These are phyloP conservation scores for Rhizopogon vesiculosus DNA, from an alignment of 768 basidiomycete genomes.

Conservation along the genomic window DNA sequence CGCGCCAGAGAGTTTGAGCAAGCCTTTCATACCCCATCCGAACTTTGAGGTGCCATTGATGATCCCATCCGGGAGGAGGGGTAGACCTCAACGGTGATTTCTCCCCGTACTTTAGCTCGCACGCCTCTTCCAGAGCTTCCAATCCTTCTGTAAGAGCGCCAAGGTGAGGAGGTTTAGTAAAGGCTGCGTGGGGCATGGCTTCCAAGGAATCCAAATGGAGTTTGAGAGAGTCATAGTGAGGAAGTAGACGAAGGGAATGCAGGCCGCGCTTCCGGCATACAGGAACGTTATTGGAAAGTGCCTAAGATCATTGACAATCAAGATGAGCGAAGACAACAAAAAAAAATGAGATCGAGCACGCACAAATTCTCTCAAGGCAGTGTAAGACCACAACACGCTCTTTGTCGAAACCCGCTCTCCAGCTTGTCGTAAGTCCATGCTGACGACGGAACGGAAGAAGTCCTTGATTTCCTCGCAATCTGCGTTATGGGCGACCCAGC, in stretches of 20 bases:
- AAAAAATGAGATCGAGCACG: slow-evolving; percentile 20
- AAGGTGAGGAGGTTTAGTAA: slow-evolving; percentile 64
- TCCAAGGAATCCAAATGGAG: slow-evolving; percentile 60
- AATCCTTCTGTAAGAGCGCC: slow-evolving; percentile 55
- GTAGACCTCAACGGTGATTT: slow-evolving; percentile 27
- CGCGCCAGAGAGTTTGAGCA: slow-evolving; percentile 62
- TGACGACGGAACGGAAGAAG: slow-evolving; percentile 63
- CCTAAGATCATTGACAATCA: slow-evolving; percentile 32
- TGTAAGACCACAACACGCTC: slow-evolving; percentile 77
- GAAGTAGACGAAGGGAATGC: slow-evolving; percentile 62
- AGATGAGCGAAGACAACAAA: background rate
- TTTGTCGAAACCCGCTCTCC: slow-evolving; percentile 78
- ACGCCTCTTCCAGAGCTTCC: slow-evolving; percentile 61
- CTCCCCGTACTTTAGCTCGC: slow-evolving; percentile 49
- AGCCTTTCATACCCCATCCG: slow-evolving; percentile 61
- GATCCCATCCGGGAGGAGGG: slow-evolving; percentile 41
- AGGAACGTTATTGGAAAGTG: slow-evolving; percentile 63
- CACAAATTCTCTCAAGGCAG: slow-evolving; percentile 71
- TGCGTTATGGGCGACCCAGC: slow-evolving; percentile 66
- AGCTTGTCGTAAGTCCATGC: slow-evolving; percentile 75
- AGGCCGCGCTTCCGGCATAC: slow-evolving; percentile 63
- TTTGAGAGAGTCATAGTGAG: slow-evolving; percentile 54
- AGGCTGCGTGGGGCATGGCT: slow-evolving; percentile 48
- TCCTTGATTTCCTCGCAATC: slow-evolving; percentile 70
- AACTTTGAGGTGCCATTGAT: slow-evolving; percentile 57